These are phyloP conservation scores for Ashbya aceris DNA, from an alignment of 1,139 yeast genomes.

Conservation along the genomic window DNA sequence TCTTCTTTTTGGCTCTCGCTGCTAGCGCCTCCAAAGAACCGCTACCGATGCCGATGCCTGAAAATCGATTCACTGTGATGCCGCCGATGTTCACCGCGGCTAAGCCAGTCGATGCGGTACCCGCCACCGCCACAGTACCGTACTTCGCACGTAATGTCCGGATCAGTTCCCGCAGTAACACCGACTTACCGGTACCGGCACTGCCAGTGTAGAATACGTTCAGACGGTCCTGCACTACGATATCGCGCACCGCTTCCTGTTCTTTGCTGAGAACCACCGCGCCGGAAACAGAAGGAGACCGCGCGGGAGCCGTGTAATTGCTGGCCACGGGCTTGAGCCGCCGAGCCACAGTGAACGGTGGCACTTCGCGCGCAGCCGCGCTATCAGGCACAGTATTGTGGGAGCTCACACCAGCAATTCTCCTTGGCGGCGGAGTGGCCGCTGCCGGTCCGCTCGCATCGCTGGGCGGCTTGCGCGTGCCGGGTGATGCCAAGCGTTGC, in stretches of 20 bases:
- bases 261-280: constrained; percentile 29
- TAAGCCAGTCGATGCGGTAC: constrained; percentile 86
- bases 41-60: constrained; percentile 69
- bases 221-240: constrained; percentile 40
- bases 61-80: constrained; percentile 64
- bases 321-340: neutral
- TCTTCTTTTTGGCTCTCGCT: constrained; percentile 39
- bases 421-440: neutral
- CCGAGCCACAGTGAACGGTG: neutral
- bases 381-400: no score
- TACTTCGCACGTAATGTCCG: constrained; percentile 33
- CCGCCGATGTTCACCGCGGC: constrained; percentile 90
- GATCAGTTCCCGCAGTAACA: constrained; percentile 55
- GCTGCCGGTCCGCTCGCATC: neutral
- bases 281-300: constrained; percentile 1
- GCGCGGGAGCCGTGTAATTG: neutral
- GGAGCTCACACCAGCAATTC: neutral
- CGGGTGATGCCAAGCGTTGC: neutral
- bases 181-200: constrained; percentile 85
- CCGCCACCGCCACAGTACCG: constrained; percentile 50
- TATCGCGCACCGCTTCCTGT: constrained; percentile 44
- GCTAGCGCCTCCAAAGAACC: constrained; percentile 39
- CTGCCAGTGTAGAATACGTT: constrained; percentile 69
- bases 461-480: neutral
- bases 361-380: neutral